Evolutionary conservation across 106 monocot species (phyloP).

Genomic region (Dendrobium officinale): DNA sequence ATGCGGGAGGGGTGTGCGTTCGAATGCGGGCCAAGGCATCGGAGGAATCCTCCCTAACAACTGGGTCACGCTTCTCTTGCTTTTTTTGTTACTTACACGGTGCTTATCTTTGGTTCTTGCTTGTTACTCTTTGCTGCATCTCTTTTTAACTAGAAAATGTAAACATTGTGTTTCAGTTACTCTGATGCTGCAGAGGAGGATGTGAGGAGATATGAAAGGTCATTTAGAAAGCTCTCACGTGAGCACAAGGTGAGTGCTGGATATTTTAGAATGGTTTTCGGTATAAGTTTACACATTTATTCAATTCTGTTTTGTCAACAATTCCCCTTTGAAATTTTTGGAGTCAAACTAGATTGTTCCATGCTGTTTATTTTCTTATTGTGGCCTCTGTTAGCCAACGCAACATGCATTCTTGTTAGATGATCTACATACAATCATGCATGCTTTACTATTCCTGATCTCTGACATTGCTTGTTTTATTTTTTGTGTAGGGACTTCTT

Average conservation of each 20-base stretch:
- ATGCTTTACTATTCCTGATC: background rate
- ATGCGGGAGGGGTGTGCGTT: too few species aligned
- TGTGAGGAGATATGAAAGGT: conserved; percentile 75
- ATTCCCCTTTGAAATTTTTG: background rate
- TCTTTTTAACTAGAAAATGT: background rate
- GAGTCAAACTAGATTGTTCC: background rate
- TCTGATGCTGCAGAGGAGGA: conserved; percentile 83
- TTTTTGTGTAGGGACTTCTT: conserved; percentile 61
- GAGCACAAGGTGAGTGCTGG: conserved; percentile 54
- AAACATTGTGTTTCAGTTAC: conserved; percentile 44
- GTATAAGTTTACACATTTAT: background rate
- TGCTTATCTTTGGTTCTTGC: background rate
- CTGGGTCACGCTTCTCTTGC: too few species aligned
- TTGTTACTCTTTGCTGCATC: background rate
- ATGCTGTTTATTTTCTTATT: background rate
- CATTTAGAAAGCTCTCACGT: conserved; percentile 67
- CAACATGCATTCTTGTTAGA: background rate
- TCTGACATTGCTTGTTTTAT: conserved; percentile 2
- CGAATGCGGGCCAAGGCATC: too few species aligned
- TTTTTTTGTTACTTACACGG: background rate
- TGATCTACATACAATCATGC: background rate
- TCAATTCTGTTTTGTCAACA: background rate
- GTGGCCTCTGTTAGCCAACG: background rate
- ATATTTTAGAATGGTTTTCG: background rate
- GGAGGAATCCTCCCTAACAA: too few species aligned